A percentile compares a stretch with the other conserved stretches of the same genome.
These are phyloP conservation scores for Calonectria henricotiae DNA, from an alignment of 2,329 filamentous ascomycete genomes.

Conservation along the genomic window DNA sequence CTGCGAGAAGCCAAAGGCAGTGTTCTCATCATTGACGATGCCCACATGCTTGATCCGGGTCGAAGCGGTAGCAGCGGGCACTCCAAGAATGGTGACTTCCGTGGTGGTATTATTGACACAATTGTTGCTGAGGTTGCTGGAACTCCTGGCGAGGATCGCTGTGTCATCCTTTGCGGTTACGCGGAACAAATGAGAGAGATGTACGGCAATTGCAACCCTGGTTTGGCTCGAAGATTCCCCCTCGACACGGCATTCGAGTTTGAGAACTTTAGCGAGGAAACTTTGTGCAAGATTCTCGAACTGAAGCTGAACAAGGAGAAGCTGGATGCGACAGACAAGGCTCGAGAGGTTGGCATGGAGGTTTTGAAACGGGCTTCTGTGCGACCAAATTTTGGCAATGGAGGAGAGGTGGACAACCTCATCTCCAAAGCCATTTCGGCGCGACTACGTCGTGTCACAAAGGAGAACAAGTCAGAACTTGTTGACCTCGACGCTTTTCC, in stretches of 20 bases:
- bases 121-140: slow-evolving; percentile 83
- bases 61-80: slow-evolving; percentile 50
- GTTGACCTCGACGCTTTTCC: slow-evolving; percentile 48
- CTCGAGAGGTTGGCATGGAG: slow-evolving; percentile 71
- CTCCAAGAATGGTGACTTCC: slow-evolving; percentile 65
- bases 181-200: slow-evolving; percentile 79
- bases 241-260: slow-evolving; percentile 77
- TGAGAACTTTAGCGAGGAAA: slow-evolving; percentile 75
- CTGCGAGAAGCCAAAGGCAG: slow-evolving; percentile 78
- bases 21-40: slow-evolving; percentile 84
- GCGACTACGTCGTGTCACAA: slow-evolving; percentile 48
- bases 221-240: slow-evolving; percentile 78
- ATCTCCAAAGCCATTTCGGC: slow-evolving; percentile 50
- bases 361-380: slow-evolving; percentile 75
- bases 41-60: slow-evolving; percentile 75
- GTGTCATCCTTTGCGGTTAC: slow-evolving; percentile 82
- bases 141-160: slow-evolving; percentile 79
- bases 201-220: slow-evolving; percentile 82
- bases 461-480: slow-evolving; percentile 42
- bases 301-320: slow-evolving; percentile 75
- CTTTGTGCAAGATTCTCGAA: slow-evolving; percentile 75
- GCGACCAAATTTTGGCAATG: slow-evolving; percentile 82
- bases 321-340: slow-evolving; percentile 69
- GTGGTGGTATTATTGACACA: slow-evolving; percentile 80
- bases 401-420: slow-evolving; percentile 79